Base-by-base conservation (phyloP, 805 yeast species). In the Phaffomyces thermotolerans region DNA sequence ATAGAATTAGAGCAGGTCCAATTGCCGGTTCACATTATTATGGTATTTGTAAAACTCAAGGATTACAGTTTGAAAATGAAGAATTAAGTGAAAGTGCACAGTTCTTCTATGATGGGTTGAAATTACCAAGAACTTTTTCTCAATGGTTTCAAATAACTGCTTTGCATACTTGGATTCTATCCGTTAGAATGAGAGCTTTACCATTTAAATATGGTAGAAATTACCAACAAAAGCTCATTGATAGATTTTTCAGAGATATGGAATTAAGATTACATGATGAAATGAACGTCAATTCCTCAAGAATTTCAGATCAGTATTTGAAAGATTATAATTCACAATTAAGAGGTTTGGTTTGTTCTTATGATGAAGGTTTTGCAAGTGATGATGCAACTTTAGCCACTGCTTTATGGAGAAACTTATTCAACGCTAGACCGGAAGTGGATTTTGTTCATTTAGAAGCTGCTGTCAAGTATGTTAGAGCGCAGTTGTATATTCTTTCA, bases 81-180 rank as follows among this genome's bases (percentile, higher is more conserved):
- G 81, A 78, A 33, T 67, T 85, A 34, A 75, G 85, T 4, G 79
- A 76, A 17, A 75, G 85, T 6, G 96, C 96, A 2, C 69, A 68
- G 43, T 93, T 87, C 60, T 93, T 88, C 72, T 93, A 88, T 60
- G 84, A 86, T 43, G 84, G 90, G 12, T 68, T 93, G 45, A 81
- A 78, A 23, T 68, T 93, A 57, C 96, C 96, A 31, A 73, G 76
- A 59, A 83, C 97, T 1, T 90, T 91, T 59, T 79, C 91, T n/a
- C 95, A 89, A 63, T 91, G 96, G 96, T 91, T 83, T 63, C 98
- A 91, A 65, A 84, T 93, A 49, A 85, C 96, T 7, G 71, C 83
- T 1, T 71, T 93, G 52, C 99, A 93, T 63, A 79, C 86, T 47
- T 93, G 99, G 99, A 81, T 93, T 58, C 71, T 93, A 37, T 83